Evolutionary conservation across 2,329 filamentous ascomycete species (phyloP).

Genomic region (Colletotrichum tropicicola): DNA sequence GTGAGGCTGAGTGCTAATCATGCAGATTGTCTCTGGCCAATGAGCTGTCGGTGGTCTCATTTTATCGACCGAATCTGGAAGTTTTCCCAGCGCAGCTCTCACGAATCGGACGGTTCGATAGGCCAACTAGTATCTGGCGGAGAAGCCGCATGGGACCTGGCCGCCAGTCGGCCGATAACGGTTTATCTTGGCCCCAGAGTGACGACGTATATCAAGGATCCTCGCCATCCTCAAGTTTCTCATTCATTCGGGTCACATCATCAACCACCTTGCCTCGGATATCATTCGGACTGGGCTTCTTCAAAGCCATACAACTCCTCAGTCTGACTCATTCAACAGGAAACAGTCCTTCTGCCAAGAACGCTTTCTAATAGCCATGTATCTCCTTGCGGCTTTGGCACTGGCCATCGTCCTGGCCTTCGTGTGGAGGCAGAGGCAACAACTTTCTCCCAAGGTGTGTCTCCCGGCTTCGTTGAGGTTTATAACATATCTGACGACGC

Average conservation of each 20-base stretch:
- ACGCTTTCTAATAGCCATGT: constrained; percentile 7
- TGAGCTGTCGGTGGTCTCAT: not conserved
- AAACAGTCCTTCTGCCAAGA: no score
- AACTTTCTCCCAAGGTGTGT: not conserved
- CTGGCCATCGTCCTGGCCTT: not conserved
- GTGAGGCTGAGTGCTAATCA: not conserved
- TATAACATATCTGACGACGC: not conserved
- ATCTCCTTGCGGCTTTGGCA: not conserved
- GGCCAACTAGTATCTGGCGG: not conserved
- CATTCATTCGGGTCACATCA: not conserved
- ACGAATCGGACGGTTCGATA: not conserved
- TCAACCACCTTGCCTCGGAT: no score
- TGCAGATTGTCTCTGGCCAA: not conserved
- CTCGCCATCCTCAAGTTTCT: not conserved
- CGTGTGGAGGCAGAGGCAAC: constrained; percentile 8
- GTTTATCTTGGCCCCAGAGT: not conserved
- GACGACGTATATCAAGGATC: not conserved
- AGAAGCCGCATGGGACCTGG: not conserved
- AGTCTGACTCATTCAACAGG: no score
- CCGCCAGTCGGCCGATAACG: constrained; percentile 13
- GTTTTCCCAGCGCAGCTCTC: not conserved
- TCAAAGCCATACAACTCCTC: no score
- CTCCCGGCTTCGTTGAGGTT: not conserved
- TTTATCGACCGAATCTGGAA: constrained; percentile 3
- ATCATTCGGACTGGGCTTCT: no score